Evolutionary conservation across 768 basidiomycete genomes (phyloP).

Genomic region (Leccinum sublutescens): DNA sequence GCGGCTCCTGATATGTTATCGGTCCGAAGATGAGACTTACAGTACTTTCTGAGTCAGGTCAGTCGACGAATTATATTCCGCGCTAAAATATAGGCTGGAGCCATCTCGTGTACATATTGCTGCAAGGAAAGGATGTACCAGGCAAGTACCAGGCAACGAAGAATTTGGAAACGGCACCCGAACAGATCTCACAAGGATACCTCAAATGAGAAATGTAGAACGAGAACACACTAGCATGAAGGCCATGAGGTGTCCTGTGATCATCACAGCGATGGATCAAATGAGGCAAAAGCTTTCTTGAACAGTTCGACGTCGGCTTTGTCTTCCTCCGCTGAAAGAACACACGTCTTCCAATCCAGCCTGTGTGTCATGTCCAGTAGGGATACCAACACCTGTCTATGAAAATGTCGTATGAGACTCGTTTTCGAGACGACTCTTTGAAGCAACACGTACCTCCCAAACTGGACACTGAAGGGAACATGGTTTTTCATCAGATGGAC

Average conservation of each 20-base stretch:
- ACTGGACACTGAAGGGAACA: constrained; percentile 84
- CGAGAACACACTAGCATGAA: neutral
- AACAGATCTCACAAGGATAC: constrained; percentile 17
- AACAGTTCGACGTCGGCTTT: constrained; percentile 79
- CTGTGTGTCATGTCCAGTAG: constrained; percentile 76
- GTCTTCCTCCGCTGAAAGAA: constrained; percentile 81
- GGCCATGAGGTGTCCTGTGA: neutral
- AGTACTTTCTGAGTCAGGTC: constrained; percentile 74
- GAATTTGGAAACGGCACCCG: constrained; percentile 40
- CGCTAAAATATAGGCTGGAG: constrained; percentile 35
- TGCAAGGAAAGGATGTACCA: constrained; percentile 59
- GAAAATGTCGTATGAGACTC: constrained; percentile 4
- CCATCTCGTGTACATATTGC: constrained; percentile 28
- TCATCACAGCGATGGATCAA: constrained; percentile 51
- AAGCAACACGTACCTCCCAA: constrained; percentile 67
- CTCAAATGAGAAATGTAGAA: neutral
- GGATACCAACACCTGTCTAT: constrained; percentile 76
- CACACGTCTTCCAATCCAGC: constrained; percentile 90
- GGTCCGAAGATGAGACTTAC: constrained; percentile 75
- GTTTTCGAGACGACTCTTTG: neutral
- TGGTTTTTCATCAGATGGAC: constrained; percentile 82
- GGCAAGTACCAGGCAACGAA: constrained; percentile 52
- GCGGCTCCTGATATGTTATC: constrained; percentile 92
- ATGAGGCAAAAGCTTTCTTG: constrained; percentile 76
- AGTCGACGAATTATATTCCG: neutral